A percentile compares a stretch with the other conserved stretches of the same genome.
Conservation (phyloP, 2,329 filamentous ascomycete species). For the Trichocomaceae sp. region DNA sequence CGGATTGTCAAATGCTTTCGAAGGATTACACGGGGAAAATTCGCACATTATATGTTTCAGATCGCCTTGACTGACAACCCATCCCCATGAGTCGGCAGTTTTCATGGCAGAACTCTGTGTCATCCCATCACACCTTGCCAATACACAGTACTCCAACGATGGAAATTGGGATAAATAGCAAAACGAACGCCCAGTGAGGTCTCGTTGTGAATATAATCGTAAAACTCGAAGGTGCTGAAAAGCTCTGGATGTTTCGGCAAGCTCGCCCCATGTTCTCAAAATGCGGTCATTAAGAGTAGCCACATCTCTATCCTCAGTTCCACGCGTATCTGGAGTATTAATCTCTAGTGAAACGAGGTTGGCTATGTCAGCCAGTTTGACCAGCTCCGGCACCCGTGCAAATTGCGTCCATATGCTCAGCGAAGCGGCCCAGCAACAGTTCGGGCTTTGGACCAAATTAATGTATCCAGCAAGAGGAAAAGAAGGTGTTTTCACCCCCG, state of each 20-base stretch:
- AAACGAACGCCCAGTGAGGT: slow-evolving; percentile 27
- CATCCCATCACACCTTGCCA: slow-evolving; percentile 27
- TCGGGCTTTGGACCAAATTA: slow-evolving; percentile 26
- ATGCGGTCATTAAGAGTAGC: slow-evolving; percentile 33
- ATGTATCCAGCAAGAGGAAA: slow-evolving; percentile 32
- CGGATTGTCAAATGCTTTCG: background rate
- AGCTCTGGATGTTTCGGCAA: slow-evolving; percentile 23
- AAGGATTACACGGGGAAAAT: background rate
- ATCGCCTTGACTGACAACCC: background rate
- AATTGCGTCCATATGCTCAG: slow-evolving; percentile 30
- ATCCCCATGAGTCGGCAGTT: slow-evolving; percentile 1
- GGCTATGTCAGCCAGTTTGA: slow-evolving; percentile 31
- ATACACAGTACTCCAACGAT: slow-evolving; percentile 29
- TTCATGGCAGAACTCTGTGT: slow-evolving; percentile 17
- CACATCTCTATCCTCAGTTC: slow-evolving; percentile 11
- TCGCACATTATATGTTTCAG: background rate
- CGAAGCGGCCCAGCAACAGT: slow-evolving; percentile 28
- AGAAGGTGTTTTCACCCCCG: slow-evolving; percentile 25
- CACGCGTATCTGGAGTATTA: slow-evolving; percentile 16
- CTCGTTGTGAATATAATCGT: slow-evolving; percentile 27
- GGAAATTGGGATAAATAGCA: slow-evolving; percentile 31
- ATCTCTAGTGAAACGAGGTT: slow-evolving; percentile 39
- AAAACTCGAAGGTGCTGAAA: slow-evolving; percentile 36
- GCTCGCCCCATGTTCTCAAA: slow-evolving; percentile 37
- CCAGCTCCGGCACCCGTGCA: slow-evolving; percentile 29